Base-by-base conservation (phyloP, 495 filamentous ascomycete genomes). In the Patellaria atrata region DNA sequence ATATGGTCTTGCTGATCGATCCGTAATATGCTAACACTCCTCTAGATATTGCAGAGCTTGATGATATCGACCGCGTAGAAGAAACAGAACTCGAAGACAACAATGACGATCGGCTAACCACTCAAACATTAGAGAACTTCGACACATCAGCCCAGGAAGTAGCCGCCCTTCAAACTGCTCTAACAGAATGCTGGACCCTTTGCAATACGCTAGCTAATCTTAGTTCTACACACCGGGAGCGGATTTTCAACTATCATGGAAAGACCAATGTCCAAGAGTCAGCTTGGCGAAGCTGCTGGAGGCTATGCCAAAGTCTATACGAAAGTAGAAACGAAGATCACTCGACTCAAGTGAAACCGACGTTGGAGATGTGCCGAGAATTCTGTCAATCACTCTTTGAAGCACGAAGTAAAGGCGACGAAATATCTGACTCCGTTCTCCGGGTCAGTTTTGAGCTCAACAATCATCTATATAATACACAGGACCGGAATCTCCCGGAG, bases 401-500 rank as follows among this genome's bases (percentile, higher is more conserved):
- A 48, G 75, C 82, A 13, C 65, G 85, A 28, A 66, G 74, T 37
- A 70, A 73, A 50, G 70, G 74, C 20, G 75, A 86, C 38, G 82
- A 87, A 31, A 59, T 72, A 1, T 66, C 77, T 0, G 85, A 94
- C 54, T 89, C 83, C 1, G 79, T 94, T 13, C 54, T 94, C 28
- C 62, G 85, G 24, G 84, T 94, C 36, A 91, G 82, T 62, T 92
- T 92, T 48, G 85, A 92, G 57, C 69, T 94, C 7, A 92, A 92
- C 52, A 94, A 94, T 51, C 85, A 94, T 54, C 62, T 94, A 8
- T 94, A 82, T 56, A 92, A 86, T 54, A 84, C 82, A 2, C 81
- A 89, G 46, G 85, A 92, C 53, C 70, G 81, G 28, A 76, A 70
- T 31, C 65, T 94, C 10, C 85, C 85, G 0, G 82, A 87, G 50